Evolutionary conservation across 2,329 filamentous ascomycete genomes (phyloP).

Genomic region (Emmonsiellopsis sp.): DNA sequence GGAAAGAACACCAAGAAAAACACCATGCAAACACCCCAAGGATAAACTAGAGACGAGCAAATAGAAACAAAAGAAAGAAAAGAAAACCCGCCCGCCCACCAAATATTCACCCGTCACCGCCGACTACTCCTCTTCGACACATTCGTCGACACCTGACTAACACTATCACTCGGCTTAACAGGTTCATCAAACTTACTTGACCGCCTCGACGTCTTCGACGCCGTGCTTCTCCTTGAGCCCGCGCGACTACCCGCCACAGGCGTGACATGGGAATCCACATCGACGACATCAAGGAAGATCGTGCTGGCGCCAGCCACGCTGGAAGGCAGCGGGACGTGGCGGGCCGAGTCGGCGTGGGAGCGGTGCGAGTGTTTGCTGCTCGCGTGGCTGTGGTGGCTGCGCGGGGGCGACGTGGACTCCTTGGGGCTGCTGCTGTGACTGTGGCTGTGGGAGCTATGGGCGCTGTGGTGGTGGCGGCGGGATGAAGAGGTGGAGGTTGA

Average conservation of each 20-base stretch:
- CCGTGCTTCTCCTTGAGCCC: constrained; percentile 15
- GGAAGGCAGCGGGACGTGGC: constrained; percentile 23
- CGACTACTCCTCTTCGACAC: constrained; percentile 9
- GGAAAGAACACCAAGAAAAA: too few species aligned
- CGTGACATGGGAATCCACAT: constrained; percentile 51
- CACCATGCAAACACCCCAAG: too few species aligned
- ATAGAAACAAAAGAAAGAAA: neutral
- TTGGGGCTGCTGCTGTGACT: neutral
- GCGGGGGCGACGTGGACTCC: neutral
- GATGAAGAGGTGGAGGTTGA: constrained; percentile 12
- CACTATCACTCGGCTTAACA: constrained; percentile 28
- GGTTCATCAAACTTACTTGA: constrained; percentile 28
- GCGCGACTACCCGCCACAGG: constrained; percentile 35
- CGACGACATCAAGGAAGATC: constrained; percentile 17
- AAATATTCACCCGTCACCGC: neutral
- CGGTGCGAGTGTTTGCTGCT: constrained; percentile 11
- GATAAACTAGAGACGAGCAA: neutral
- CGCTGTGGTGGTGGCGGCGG: constrained; percentile 1
- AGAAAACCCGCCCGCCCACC: neutral
- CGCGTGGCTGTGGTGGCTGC: constrained; percentile 1
- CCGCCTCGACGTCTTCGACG: constrained; percentile 5
- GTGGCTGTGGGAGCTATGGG: neutral
- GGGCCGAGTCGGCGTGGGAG: constrained; percentile 8
- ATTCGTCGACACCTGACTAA: constrained; percentile 27
- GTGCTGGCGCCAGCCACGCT: constrained; percentile 21